Base-by-base conservation (phyloP, 495 filamentous ascomycete genomes). In the Aspergillus haitiensis region DNA sequence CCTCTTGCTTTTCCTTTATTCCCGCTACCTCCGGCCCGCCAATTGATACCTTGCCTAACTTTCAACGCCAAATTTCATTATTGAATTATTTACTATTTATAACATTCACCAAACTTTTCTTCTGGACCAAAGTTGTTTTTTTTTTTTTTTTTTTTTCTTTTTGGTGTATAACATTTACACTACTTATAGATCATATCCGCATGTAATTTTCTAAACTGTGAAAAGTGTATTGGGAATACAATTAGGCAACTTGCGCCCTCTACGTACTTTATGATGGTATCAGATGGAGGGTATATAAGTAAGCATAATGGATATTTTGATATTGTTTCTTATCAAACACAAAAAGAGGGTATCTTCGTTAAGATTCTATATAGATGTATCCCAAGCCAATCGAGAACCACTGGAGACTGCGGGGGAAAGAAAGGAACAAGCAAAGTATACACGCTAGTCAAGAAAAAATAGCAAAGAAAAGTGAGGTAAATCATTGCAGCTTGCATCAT, bases 281-380 rank as follows among this genome's bases (percentile, higher is more conserved):
- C 10, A 27, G 21, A 3, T n/a, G n/a, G n/a, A n/a, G n/a, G n/a
- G n/a, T n/a, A n/a, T n/a, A 27, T 27, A 27, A 27, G 21, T 53
- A 39, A 34, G 40, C 33, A 51, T 34, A 48, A 44, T 45, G 15
- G 35, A 58, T 50, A 33, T 15, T 51, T 55, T 37, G 50, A 59
- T 57, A 39, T 27, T 3, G 21, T 27, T 27, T 27, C 3, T 27
- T 27, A 27, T 27, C 21, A 27, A 27, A 27, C n/a, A 49, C 59
- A 59, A 60, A 61, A 47, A 40, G 52, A 62, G 59, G 59, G 59
- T 66, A 66, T 62, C 60, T 51, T 60, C 53, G 56, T 63, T 63
- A 54, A 58, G 62, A 55, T 34, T 57, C 47, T 57, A 66, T 62
- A 55, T 58, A 65, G 59, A 53, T 55, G 48, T 35, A 51, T 52